Base-by-base conservation (phyloP, 495 filamentous ascomycete species). In the Penicillium herquei region DNA sequence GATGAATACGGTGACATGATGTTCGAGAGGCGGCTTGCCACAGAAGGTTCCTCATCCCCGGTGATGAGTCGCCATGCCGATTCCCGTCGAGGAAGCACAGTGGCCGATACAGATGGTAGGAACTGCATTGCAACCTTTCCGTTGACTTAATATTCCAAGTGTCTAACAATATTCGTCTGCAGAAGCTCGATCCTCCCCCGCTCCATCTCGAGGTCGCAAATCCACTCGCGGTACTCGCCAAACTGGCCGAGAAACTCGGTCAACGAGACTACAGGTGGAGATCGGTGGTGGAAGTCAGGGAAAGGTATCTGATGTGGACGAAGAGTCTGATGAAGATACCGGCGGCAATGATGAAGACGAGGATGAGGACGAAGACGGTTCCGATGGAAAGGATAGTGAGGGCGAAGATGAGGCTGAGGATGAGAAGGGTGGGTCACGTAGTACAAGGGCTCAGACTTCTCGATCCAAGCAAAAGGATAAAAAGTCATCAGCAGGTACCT, bases 1-100 rank as follows among this genome's bases (percentile, higher is more conserved):
- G 84, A 87, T 13, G 87, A 94, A 42, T 97, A 85, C 64, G 85
- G 82, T 49, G 86, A 90, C 1, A 58, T 87, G 58, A 93, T 90
- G 75, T 87, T 89, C 69, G 80, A 80, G 54, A 80, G 81, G 48
- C 75, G 87, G 14, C 71, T 87, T 7, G 87, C 85, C 1, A 75
- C 77, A 56, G 77, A 86, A 75, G 66, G 79, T 66, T 66, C 83
- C 70, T 64, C 78, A 41, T 84, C 88, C 47, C 81, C 83, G 11
- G 74, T 78, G 14, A 75, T 76, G 57, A 78, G 84, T 70, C 63
- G 75, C 48, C 66, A 70, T 66, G 65, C 66, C 30, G 64, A 72
- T 14, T 76, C 76, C 31, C 63, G 71, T 45, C 66, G 75, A 61
- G 67, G 76, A 21, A 78, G 79, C 52, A 75, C 72, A 13, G 68